Evolutionary conservation across 164 flowering plant species (phyloP), one percentile per base, ranked within the genome.

Genomic region (Piper longum): DNA sequence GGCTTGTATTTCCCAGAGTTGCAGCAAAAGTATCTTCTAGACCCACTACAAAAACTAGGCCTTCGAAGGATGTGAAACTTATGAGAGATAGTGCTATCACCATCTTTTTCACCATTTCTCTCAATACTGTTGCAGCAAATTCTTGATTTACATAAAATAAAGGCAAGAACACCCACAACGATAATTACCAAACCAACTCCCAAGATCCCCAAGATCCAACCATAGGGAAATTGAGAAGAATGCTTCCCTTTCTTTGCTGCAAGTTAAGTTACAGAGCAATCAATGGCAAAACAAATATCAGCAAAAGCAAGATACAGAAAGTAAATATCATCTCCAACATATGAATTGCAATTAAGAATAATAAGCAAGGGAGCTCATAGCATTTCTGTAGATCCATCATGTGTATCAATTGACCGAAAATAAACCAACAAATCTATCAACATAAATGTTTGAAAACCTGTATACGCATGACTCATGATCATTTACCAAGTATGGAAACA

Each of bases 41-140:
- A 87, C 72, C 78, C 82, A 79, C 88, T 84, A 68, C 87, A 89
- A 65, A 85, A 89, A 74, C 92, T 89, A 59, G 83, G 65, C 65
- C 79, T 86, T 60, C 78, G 83, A 65, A 91, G 91, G 67, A 89
- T 86, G 19, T 79, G 91, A 68, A 91, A 89, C 70, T 84, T 85
- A 64, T 84, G 92, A 59, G 82, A 75, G 67, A 2, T 68, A 63
- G 77, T 85, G 19, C 74, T 82, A 70, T 79, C 77, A 36, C 75
- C 71, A 74, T 77, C 83, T 71, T 82, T 83, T 54, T 72, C 67
- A 57, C 43, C 75, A 67, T 70, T 77, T 60, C 74, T 72, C 59
- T 54, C 75, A 45, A 69, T 55, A 64, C 65, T 69, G 41, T 64
- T 43, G 64, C 68, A 74, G 77, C 87, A 81, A 59, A 64, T 66